Percentiles rank a stretch among this genome's conserved stretches.
Evolutionary conservation across 1,284 basidiomycete genomes (phyloP).

Genomic region (Moesziomyces parantarcticus): DNA sequence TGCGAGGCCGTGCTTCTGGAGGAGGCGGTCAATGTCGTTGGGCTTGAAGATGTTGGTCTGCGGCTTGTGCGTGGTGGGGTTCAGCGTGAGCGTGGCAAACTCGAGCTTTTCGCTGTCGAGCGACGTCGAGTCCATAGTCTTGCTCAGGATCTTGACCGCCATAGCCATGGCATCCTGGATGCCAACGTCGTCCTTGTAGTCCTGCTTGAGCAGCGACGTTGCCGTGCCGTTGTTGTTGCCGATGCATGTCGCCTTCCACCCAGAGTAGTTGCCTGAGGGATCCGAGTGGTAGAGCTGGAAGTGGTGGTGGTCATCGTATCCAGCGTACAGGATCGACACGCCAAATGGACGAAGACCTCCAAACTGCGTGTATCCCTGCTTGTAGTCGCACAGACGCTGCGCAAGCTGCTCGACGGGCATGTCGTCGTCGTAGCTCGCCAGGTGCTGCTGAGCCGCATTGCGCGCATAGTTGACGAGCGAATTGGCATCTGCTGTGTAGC

Average conservation of each 20-base stretch:
- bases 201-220: constrained; percentile 93
- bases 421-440: constrained; percentile 92
- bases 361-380: constrained; percentile 98
- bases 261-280: constrained; percentile 97
- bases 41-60: constrained; percentile 93
- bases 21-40: constrained; percentile 84
- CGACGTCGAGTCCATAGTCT: constrained; percentile 99
- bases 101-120: constrained; percentile 79
- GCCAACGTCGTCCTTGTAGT: constrained; percentile 92
- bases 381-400: constrained; percentile 93
- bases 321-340: constrained; percentile 94
- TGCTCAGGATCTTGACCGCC: constrained; percentile 94
- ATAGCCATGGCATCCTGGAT: constrained; percentile 79
- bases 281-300: constrained; percentile 99
- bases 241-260: constrained; percentile 99
- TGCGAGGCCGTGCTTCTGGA: constrained; percentile 84
- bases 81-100: constrained; percentile 90
- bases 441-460: constrained; percentile 85
- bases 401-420: constrained; percentile 97
- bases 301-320: constrained; percentile 92
- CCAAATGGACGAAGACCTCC: constrained; percentile 98
- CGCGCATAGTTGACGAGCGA: constrained; percentile 95
- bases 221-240: constrained; percentile 96
- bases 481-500: constrained; percentile 96
- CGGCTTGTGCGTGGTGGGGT: constrained; percentile 80